These are phyloP conservation scores for Cercophora newfieldiana DNA, from an alignment of 495 filamentous ascomycete genomes.

Conservation along the genomic window DNA sequence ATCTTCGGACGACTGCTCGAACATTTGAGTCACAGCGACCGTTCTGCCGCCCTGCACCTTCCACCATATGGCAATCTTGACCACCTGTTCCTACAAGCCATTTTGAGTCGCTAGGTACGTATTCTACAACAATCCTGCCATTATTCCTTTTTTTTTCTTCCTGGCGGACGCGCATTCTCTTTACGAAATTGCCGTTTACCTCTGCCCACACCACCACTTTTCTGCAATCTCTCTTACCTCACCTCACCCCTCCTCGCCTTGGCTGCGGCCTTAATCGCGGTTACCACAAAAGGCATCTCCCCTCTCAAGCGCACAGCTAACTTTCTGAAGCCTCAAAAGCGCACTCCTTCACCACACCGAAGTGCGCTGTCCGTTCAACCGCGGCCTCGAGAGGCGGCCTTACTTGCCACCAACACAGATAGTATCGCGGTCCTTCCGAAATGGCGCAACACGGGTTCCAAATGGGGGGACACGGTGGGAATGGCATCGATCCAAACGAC, in stretches of 20 bases:
- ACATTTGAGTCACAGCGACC: conserved; percentile 12
- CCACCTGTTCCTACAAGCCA: not conserved
- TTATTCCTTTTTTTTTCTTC: not conserved
- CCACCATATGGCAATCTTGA: conserved; percentile 3
- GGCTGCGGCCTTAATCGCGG: not conserved
- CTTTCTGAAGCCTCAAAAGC: not conserved
- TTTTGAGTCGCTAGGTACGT: not conserved
- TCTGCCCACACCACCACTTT: not conserved
- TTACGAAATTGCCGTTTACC: not conserved
- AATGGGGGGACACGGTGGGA: conserved; percentile 62
- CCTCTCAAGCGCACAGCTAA: not conserved
- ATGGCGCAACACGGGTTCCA: conserved; percentile 65
- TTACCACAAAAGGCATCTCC: not conserved
- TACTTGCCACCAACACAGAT: not conserved
- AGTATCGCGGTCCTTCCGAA: not conserved
- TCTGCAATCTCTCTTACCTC: not conserved
- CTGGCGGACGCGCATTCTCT: not conserved
- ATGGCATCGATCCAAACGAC: conserved; percentile 81
- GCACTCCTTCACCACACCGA: not conserved
- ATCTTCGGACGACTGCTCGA: not conserved
- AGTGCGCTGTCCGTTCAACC: not conserved
- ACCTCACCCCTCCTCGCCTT: not conserved
- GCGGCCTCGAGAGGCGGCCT: conserved; percentile 11
- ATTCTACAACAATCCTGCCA: not conserved
- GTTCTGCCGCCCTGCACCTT: not conserved